Percentiles rank a stretch among this genome's conserved stretches.
These are phyloP conservation scores for Ajuga reptans DNA, from an alignment of 305 asterid genomes.

Conservation along the genomic window DNA sequence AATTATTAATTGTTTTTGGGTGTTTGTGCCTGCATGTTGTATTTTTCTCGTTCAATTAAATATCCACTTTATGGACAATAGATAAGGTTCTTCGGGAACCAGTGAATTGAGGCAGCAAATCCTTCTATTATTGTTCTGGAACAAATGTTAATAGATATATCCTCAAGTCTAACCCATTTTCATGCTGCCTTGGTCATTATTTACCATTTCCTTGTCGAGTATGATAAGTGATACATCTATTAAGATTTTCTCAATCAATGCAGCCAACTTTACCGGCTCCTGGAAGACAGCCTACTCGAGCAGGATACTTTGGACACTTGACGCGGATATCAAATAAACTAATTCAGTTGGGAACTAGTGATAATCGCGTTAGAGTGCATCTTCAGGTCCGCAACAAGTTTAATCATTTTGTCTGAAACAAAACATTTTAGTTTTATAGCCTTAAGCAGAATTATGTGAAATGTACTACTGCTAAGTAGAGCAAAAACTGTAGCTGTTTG, in stretches of 20 bases:
- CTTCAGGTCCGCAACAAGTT: constrained; percentile 47
- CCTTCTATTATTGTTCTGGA: no score
- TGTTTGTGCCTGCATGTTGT: not conserved
- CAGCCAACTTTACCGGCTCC: constrained; percentile 60
- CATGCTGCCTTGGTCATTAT: not conserved
- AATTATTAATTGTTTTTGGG: not conserved
- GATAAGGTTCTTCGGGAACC: not conserved
- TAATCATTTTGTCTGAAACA: not conserved
- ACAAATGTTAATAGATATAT: not conserved
- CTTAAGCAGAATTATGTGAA: not conserved
- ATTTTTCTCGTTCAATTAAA: not conserved
- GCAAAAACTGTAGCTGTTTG: not conserved
- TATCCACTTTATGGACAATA: constrained; percentile 10
- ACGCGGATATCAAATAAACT: constrained; percentile 77
- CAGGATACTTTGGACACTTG: constrained; percentile 77
- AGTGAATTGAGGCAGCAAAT: no score
- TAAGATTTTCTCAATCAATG: constrained; percentile 18
- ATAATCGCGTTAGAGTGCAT: constrained; percentile 37
- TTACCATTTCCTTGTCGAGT: constrained; percentile 1
- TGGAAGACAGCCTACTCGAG: constrained; percentile 53
- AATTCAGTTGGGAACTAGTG: constrained; percentile 54
- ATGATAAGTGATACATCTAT: constrained; percentile 12
- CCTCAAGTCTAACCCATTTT: not conserved
- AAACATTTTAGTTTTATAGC: not conserved
- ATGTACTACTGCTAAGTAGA: not conserved